A percentile compares a stretch with the other conserved stretches of the same genome.
Evolutionary conservation across 805 yeast genomes (phyloP).

Genomic region (Nakazawaea populi): DNA sequence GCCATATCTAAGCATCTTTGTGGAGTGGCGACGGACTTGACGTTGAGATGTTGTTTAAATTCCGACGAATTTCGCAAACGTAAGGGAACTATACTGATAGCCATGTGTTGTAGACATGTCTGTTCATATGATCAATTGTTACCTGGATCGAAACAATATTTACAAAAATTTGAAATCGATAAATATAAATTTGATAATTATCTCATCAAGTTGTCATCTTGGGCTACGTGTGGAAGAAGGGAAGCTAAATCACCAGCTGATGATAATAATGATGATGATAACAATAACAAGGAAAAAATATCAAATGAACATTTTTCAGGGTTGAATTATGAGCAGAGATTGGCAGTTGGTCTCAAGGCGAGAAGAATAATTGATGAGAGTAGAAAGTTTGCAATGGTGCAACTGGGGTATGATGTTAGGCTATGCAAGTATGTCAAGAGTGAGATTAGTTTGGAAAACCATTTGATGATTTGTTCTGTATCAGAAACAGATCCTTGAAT

Average conservation of each 20-base stretch:
- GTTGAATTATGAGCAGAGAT: constrained; percentile 42
- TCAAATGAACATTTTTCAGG: constrained; percentile 37
- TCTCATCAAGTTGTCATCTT: constrained; percentile 65
- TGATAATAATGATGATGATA: constrained; percentile 20
- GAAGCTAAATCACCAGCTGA: constrained; percentile 12
- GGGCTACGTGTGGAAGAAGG: constrained; percentile 77
- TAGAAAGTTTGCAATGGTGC: constrained; percentile 43
- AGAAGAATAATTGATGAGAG: constrained; percentile 74
- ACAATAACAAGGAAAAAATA: too few relatives aligned
- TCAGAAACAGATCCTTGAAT: too few relatives aligned
- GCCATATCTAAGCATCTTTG: constrained; percentile 86
- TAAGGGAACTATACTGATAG: constrained; percentile 59
- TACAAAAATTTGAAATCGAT: constrained; percentile 26
- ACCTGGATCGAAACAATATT: constrained; percentile 35
- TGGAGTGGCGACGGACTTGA: constrained; percentile 90
- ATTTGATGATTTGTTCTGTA: constrained; percentile 33
- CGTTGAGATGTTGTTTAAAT: constrained; percentile 46
- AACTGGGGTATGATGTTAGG: constrained; percentile 34
- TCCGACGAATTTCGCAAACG: constrained; percentile 3
- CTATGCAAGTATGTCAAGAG: constrained; percentile 54
- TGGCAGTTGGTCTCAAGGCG: constrained; percentile 57
- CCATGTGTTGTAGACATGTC: constrained; percentile 90
- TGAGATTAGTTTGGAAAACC: constrained; percentile 66
- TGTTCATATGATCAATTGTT: constrained; percentile 59
- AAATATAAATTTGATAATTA: constrained; percentile 24